phyloP scores from a whole-genome alignment of 176 grass and related monocot species.

The Guadua angustifolia region DNA sequence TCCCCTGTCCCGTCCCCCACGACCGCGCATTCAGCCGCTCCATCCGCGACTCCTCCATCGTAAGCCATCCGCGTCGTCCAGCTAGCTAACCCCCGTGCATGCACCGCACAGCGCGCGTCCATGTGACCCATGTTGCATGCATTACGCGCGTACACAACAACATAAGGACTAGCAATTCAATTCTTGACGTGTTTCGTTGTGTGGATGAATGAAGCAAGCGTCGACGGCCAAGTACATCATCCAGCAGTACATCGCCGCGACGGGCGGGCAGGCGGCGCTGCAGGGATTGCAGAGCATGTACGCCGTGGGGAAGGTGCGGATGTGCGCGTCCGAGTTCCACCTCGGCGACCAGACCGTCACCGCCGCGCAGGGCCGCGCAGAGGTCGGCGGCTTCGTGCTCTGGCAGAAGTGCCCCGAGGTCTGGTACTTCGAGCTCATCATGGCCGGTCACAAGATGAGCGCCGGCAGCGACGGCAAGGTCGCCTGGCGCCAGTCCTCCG shows the following conservation, averaged over 20 bases:
- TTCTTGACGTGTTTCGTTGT: constrained; percentile 11
- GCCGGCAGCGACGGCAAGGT: constrained; percentile 82
- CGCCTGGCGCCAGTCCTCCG: constrained; percentile 84
- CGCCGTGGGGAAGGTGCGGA: constrained; percentile 81
- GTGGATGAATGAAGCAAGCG: constrained; percentile 68
- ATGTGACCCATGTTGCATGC: neutral
- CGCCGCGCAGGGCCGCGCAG: constrained; percentile 65
- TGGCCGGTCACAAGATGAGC: constrained; percentile 89
- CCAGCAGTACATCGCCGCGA: constrained; percentile 94
- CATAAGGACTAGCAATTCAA: neutral
- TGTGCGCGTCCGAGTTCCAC: constrained; percentile 97
- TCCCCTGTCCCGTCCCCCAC: constrained; percentile 81
- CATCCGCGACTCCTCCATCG: constrained; percentile 88
- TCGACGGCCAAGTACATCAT: constrained; percentile 99
- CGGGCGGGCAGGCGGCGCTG: constrained; percentile 84
- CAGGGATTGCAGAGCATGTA: constrained; percentile 92
- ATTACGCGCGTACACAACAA: neutral
- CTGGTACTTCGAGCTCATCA: constrained; percentile 97
- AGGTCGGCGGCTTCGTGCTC: constrained; percentile 89
- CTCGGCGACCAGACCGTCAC: constrained; percentile 67
- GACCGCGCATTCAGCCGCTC: constrained; percentile 83
- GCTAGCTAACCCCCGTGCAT: neutral
- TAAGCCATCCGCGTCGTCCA: constrained; percentile 30
- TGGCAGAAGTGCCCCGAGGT: constrained; percentile 95
- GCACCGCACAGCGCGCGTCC: neutral